These are phyloP conservation scores for Madurella mycetomatis DNA, from an alignment of 2,329 filamentous ascomycete species.

Conservation along the genomic window DNA sequence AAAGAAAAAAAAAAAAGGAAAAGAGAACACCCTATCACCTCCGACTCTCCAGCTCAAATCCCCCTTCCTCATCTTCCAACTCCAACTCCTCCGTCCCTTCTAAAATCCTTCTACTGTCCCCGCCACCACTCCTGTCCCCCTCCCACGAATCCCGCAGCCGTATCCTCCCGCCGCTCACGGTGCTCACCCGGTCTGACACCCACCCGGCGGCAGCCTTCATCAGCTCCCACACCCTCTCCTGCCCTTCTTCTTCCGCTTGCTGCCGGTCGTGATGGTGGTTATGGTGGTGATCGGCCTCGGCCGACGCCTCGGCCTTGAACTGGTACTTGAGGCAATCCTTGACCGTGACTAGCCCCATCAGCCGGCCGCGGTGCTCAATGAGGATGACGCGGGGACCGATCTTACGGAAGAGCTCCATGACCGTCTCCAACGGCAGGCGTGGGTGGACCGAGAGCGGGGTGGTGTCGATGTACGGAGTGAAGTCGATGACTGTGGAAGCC, in stretches of 20 bases:
- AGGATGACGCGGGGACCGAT: constrained; percentile 92
- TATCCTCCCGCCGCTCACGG: constrained; percentile 53
- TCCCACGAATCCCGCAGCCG: constrained; percentile 38
- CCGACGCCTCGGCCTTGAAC: constrained; percentile 84
- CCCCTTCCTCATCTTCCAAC: constrained; percentile 18
- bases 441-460: constrained; percentile 91
- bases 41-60: constrained; percentile 21
- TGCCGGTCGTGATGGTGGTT: constrained; percentile 54
- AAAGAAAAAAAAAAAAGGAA: not conserved
- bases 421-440: constrained; percentile 85
- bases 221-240: constrained; percentile 62
- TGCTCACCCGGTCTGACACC: constrained; percentile 53
- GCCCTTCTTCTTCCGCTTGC: constrained; percentile 45
- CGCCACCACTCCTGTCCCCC: constrained; percentile 9
- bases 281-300: constrained; percentile 48
- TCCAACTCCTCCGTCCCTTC: constrained; percentile 25
- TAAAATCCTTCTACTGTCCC: constrained; percentile 15
- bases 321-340: constrained; percentile 98
- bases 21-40: not conserved
- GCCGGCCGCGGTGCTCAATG: constrained; percentile 79
- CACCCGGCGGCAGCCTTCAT: constrained; percentile 52
- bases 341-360: constrained; percentile 84
- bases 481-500: constrained; percentile 54
- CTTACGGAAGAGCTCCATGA: constrained; percentile 98
- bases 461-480: constrained; percentile 81